Conservation (phyloP, 768 basidiomycete genomes). For the Butyriboletus loyo region DNA sequence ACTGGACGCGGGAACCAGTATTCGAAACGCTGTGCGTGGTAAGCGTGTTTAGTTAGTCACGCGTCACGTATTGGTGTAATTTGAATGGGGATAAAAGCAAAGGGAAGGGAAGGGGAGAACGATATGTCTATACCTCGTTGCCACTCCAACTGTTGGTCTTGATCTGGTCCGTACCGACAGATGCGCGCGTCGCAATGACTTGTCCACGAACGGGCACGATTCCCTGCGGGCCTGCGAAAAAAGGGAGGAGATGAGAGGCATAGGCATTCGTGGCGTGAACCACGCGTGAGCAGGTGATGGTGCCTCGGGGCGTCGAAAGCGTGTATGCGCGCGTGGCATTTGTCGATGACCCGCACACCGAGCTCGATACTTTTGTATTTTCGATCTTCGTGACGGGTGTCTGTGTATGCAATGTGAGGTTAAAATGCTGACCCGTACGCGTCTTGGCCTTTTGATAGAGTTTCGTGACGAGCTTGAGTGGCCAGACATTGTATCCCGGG, state of each 20-base stretch:
- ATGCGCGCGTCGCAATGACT: constrained; percentile 46
- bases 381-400: constrained; percentile 60
- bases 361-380: background rate
- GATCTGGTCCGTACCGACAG: constrained; percentile 37
- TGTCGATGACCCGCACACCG: background rate
- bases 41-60: background rate
- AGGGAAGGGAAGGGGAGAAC: background rate
- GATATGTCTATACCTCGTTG: constrained; percentile 26
- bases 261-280: constrained; percentile 90
- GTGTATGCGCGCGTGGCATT: constrained; percentile 3
- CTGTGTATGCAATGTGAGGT: constrained; percentile 64
- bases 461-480: constrained; percentile 74
- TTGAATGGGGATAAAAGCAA: background rate
- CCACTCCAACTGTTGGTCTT: constrained; percentile 47
- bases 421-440: constrained; percentile 27
- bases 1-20: constrained; percentile 82
- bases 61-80: background rate
- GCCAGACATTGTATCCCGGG: constrained; percentile 70
- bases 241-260: constrained; percentile 71
- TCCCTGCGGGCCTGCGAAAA: constrained; percentile 47
- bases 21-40: constrained; percentile 44
- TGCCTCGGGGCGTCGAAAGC: constrained; percentile 60
- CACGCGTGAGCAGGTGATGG: constrained; percentile 56
- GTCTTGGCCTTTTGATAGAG: constrained; percentile 47
- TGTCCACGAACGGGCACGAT: constrained; percentile 77